These are phyloP conservation scores for Effrenium voratum DNA, from an alignment of 73 alveolate species.

Conservation along the genomic window DNA sequence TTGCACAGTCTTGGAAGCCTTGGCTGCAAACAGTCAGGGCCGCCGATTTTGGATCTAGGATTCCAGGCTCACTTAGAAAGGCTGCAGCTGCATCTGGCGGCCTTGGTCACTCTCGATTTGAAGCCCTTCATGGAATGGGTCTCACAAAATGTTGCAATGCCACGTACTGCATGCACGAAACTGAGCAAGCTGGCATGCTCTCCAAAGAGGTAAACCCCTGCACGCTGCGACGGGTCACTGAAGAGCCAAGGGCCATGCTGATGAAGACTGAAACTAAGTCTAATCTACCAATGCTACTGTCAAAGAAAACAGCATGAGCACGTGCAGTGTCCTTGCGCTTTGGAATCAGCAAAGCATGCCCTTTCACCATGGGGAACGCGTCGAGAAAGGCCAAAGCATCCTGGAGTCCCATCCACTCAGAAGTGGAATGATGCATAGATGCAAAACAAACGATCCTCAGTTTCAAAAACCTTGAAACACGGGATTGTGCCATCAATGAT, in stretches of 20 bases:
- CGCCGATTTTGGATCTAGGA: not conserved
- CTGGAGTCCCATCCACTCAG: too few species aligned
- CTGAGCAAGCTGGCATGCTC: conserved; percentile 58
- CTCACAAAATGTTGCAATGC: too few species aligned
- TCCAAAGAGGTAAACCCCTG: conserved; percentile 64
- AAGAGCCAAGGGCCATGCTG: too few species aligned
- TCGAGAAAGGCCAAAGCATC: conserved; percentile 84
- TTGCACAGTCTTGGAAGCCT: conserved; percentile 91
- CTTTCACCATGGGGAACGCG: conserved; percentile 70
- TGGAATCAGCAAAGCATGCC: conserved; percentile 70
- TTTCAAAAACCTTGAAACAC: conserved; percentile 76
- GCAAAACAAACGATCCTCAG: conserved; percentile 78
- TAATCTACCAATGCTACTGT: not conserved
- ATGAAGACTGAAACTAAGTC: too few species aligned
- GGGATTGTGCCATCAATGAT: conserved; percentile 79
- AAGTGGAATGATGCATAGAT: too few species aligned
- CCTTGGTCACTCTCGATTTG: too few species aligned
- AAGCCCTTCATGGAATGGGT: too few species aligned
- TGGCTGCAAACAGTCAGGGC: not conserved
- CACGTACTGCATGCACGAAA: too few species aligned
- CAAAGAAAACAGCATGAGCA: not conserved
- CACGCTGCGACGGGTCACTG: not conserved
- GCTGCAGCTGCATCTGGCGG: conserved; percentile 85
- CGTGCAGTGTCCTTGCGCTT: conserved; percentile 45
- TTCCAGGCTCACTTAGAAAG: conserved; percentile 47